Base-by-base conservation (phyloP, 2,329 filamentous ascomycete species). In the Diaporthe nobilis region DNA sequence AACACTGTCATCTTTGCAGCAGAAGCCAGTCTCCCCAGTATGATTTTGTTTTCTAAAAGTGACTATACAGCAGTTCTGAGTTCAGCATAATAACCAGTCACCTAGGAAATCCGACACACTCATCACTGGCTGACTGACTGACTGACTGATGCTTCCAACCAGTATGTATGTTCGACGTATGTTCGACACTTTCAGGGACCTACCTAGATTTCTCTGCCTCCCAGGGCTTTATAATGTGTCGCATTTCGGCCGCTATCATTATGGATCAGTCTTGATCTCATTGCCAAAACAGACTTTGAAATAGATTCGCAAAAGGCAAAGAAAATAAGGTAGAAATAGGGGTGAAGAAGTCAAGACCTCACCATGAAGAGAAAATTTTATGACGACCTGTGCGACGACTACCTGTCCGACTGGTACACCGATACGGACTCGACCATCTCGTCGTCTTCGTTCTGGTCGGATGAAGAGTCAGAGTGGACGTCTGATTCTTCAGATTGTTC, bases 401-500 rank as follows among this genome's bases (percentile, higher is more conserved):
- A 68, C 25, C 6, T 51, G 22, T 17, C 1, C 8, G 63, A 49
- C 25, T 49, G 20, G 9, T 44, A 67, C 17, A 51, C 28, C 12
- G 63, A 25, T 7, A 37, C 13, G 22, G 28, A n/a, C 28, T 53
- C 44, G 22, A 39, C 31, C 31, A n/a, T 12, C 25, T 68, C 44
- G 34, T 25, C 13, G 4, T 68, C 47, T 39, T 51, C 31, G 31
- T 13, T 37, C 22, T 68, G 31, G 44, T 53, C 44, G 22, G 22
- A 25, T 12, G 42, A 28, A 34, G 65, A 68, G 22, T 55, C 2
- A 15, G 31, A 68, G n/a, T 53, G 47, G 31, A 68, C 34, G 15
- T 53, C 65, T 31, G n/a, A 70, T 55, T 55, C 65, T 42, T 70
- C 49, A 28, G 49, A 70, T 31, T 70, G 65, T 28, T 70, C 47